Percentiles rank a stretch among this genome's conserved stretches.
phyloP scores from a whole-genome alignment of 768 basidiomycete species.

The Lactarius sanguifluus region DNA sequence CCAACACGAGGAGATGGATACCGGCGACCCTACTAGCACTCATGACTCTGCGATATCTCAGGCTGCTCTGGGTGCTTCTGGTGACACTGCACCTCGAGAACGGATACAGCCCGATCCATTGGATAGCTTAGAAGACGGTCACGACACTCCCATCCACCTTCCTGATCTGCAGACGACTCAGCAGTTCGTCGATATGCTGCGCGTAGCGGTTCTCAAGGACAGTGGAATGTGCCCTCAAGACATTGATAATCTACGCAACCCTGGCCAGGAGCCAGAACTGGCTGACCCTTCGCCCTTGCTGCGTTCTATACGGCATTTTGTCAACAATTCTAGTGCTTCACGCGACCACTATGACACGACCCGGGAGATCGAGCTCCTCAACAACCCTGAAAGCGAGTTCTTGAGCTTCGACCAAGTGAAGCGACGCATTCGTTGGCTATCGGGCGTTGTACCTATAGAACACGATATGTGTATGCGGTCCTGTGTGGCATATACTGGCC shows the following conservation, averaged over 20 bases:
- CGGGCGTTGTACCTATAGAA: background rate
- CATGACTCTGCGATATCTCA: no score
- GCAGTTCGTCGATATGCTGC: background rate
- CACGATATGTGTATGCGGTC: background rate
- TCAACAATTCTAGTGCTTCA: background rate
- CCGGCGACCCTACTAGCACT: no score
- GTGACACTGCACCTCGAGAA: no score
- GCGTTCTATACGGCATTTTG: background rate
- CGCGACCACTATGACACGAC: background rate
- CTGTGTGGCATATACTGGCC: background rate
- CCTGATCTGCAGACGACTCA: background rate
- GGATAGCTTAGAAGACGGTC: no score
- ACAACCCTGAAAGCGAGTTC: background rate
- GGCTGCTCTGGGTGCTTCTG: no score
- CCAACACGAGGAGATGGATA: no score
- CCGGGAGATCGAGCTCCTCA: background rate
- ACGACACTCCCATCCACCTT: background rate
- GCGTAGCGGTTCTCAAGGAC: background rate
- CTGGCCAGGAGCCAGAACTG: background rate
- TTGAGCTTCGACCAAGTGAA: background rate
- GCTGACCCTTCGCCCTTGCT: background rate
- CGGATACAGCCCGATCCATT: no score
- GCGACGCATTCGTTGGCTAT: background rate
- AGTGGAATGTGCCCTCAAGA: background rate
- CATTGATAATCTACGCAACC: background rate